A percentile compares a stretch with the other conserved stretches of the same genome.
Evolutionary conservation across 169 alveolate genomes (phyloP).

Genomic region (Neospora caninum): DNA sequence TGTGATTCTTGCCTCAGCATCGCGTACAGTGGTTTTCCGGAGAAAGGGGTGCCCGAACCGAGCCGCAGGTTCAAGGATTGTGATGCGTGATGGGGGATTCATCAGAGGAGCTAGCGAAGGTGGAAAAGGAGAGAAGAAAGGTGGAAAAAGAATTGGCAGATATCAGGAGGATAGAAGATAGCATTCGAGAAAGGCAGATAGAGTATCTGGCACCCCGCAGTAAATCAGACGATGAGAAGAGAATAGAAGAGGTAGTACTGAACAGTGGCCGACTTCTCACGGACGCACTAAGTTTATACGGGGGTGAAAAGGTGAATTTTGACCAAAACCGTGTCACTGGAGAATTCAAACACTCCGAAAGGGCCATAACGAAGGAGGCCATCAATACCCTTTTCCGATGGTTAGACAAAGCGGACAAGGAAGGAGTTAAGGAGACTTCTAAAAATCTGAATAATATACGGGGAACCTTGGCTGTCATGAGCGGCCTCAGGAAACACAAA

Average conservation of each 20-base stretch:
- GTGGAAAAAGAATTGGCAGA: not conserved
- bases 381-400: not conserved
- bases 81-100: not conserved
- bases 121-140: not conserved
- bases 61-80: too few relatives aligned
- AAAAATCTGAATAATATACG: not conserved
- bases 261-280: not conserved
- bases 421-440: not conserved
- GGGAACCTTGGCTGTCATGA: not conserved
- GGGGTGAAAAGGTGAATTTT: not conserved
- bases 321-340: not conserved
- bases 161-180: not conserved
- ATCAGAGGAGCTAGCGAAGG: not conserved
- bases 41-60: too few relatives aligned
- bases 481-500: not conserved
- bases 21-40: too few relatives aligned
- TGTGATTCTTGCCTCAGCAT: too few relatives aligned
- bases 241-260: not conserved
- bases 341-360: not conserved
- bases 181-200: not conserved
- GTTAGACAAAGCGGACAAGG: slow-evolving; percentile 1
- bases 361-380: not conserved
- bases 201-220: not conserved
- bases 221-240: not conserved
- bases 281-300: not conserved